Base-by-base conservation (phyloP, 2,329 filamentous ascomycete species). In the Arthrobotrys iridis region DNA sequence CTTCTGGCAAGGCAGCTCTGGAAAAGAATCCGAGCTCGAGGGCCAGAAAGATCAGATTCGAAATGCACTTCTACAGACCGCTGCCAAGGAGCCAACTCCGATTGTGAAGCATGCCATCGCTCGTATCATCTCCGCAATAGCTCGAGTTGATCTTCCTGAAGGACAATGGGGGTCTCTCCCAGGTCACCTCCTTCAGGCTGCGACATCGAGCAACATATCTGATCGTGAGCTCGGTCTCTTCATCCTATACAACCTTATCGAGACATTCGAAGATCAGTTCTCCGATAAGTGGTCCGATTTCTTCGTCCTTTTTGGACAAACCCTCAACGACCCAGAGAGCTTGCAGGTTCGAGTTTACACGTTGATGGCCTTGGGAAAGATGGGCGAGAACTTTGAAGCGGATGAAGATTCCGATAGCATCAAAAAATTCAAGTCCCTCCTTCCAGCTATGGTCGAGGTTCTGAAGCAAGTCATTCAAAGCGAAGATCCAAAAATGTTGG, bases 281-380 rank as follows among this genome's bases (percentile, higher is more conserved):
- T 88, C 89, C 79, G 91, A 93, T 80, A 91, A 95, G 83, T 88
- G 93, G 79, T 83, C 86, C 72, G 89, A 92, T 81, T 88, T 98
- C 74, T 92, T 98, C 80, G 86, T 87, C 80, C 86, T 98, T 24
- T 97, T 98, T 84, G 86, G 86, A 83, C 90, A 90, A 82, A 96
- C 93, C 52, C 95, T 99, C 80, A 89, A 91, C 80, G 95, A 98
- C 81, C 89, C 92, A 0, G 90, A 96, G 83, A 97, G 93, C 82
- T 88, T 91, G 77, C 93, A 97, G 82, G 95, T 99, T 68, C 90
- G 93, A 80, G 89, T 97, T 84, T 98, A 97, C 86, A 96, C 95
- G 30, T 90, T 97, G 83, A 88, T 96, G 80, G 93, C 93, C 76
- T 87, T 98, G 76, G 93, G 93, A 80, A 91, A 93, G 80, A 87